These are phyloP conservation scores for Silene noctiflora DNA, from an alignment of 179 eudicot genomes.

Conservation along the genomic window DNA sequence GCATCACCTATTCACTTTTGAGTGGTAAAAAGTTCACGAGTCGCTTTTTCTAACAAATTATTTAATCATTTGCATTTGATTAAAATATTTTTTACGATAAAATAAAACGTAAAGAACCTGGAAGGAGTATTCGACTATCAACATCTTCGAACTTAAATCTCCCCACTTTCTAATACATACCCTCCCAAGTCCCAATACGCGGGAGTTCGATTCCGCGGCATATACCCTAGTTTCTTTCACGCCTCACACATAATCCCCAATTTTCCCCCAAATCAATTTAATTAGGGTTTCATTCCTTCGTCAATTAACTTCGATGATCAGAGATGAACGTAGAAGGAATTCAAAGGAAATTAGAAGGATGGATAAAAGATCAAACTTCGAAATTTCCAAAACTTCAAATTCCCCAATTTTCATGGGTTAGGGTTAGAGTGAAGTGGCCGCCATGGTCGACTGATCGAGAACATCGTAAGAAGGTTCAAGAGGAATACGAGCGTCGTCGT, in stretches of 20 bases:
- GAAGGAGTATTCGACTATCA: too few relatives aligned
- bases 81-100: too few relatives aligned
- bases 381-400: constrained; percentile 47
- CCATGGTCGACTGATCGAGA: constrained; percentile 69
- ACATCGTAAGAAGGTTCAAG: constrained; percentile 59
- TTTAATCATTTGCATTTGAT: too few relatives aligned
- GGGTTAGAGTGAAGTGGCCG: constrained; percentile 62
- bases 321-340: constrained; percentile 55
- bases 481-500: constrained; percentile 62
- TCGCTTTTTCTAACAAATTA: too few relatives aligned
- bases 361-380: constrained; percentile 74
- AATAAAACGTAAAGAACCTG: too few relatives aligned
- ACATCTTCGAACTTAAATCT: too few relatives aligned
- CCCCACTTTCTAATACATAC: too few relatives aligned
- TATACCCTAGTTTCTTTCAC: constrained; percentile 25
- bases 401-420: constrained; percentile 34
- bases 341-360: constrained; percentile 66
- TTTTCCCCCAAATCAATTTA: not conserved
- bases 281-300: constrained; percentile 4
- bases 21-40: too few relatives aligned
- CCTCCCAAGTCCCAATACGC: constrained; percentile 17
- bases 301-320: constrained; percentile 14
- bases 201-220: constrained; percentile 42
- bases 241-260: not conserved
- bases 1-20: too few relatives aligned